phyloP scores from a whole-genome alignment of 495 filamentous ascomycete genomes.

The Lepraria neglecta region DNA sequence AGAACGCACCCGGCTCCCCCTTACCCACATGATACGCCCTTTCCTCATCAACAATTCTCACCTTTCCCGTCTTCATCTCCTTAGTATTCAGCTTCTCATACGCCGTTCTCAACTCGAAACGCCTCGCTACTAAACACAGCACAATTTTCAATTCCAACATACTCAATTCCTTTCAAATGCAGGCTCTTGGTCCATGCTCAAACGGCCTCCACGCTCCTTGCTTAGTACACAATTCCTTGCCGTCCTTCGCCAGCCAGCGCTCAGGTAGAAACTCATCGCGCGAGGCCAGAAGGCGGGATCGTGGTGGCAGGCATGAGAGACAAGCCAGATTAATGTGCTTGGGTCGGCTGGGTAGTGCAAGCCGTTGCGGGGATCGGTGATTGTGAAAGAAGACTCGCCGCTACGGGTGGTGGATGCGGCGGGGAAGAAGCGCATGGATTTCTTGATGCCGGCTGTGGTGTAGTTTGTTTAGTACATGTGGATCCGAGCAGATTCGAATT shows the following conservation, averaged over 20 bases:
- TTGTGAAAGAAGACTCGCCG: slow-evolving; percentile 30
- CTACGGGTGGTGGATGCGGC: slow-evolving; percentile 38
- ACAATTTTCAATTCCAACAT: slow-evolving; percentile 39
- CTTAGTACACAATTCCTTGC: slow-evolving; percentile 29
- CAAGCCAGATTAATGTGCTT: slow-evolving; percentile 6
- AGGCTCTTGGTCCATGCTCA: slow-evolving; percentile 43
- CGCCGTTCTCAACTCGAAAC: slow-evolving; percentile 17
- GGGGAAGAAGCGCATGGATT: slow-evolving; percentile 42
- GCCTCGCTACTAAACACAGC: slow-evolving; percentile 29
- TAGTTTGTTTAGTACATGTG: slow-evolving; percentile 38
- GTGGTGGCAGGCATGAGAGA: slow-evolving; percentile 13
- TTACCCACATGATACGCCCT: slow-evolving; percentile 28
- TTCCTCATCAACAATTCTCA: slow-evolving; percentile 21
- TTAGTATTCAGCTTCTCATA: slow-evolving; percentile 27
- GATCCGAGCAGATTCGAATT: background rate
- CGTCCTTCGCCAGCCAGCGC: slow-evolving; percentile 26
- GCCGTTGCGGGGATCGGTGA: slow-evolving; percentile 25
- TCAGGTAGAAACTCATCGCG: slow-evolving; percentile 34
- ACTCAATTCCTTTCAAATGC: slow-evolving; percentile 47
- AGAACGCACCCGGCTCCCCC: slow-evolving; percentile 24
- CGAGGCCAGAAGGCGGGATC: slow-evolving; percentile 4
- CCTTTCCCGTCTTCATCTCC: background rate
- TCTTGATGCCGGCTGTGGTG: slow-evolving; percentile 44
- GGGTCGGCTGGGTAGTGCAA: background rate
- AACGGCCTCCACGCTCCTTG: slow-evolving; percentile 42